These are phyloP conservation scores for Epicoccum nigrum DNA, from an alignment of 2,329 filamentous ascomycete species.

Conservation along the genomic window DNA sequence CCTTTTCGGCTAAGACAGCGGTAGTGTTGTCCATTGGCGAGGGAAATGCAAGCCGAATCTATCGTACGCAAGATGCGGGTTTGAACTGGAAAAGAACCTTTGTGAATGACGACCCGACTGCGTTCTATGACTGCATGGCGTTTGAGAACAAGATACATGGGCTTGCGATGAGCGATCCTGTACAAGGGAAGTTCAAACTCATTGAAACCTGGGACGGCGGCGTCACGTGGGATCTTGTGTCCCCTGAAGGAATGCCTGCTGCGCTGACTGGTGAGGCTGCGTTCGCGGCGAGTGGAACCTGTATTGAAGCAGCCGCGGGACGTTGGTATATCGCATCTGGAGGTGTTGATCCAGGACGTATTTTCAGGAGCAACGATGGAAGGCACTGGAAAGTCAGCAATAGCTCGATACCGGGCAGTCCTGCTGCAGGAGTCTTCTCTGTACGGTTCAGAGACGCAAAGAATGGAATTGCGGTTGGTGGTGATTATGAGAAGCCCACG, in stretches of 20 bases:
- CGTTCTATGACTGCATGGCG: slow-evolving; percentile 40
- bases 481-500: slow-evolving; percentile 32
- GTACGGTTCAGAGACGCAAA: slow-evolving; percentile 34
- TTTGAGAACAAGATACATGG: slow-evolving; percentile 34
- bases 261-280: slow-evolving; percentile 32
- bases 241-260: slow-evolving; percentile 20
- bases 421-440: slow-evolving; percentile 38
- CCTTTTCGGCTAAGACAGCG: slow-evolving; percentile 27
- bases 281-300: slow-evolving; percentile 38
- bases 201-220: slow-evolving; percentile 37
- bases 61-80: slow-evolving; percentile 30
- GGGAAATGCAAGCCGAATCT: slow-evolving; percentile 32
- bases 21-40: slow-evolving; percentile 35
- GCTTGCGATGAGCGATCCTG: slow-evolving; percentile 38
- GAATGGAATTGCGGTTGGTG: slow-evolving; percentile 36
- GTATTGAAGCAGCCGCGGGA: slow-evolving; percentile 34
- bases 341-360: slow-evolving; percentile 32
- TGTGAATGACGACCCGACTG: slow-evolving; percentile 29
- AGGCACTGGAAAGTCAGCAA: slow-evolving; percentile 30
- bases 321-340: slow-evolving; percentile 39
- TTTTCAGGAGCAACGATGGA: slow-evolving; percentile 26
- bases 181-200: slow-evolving; percentile 35
- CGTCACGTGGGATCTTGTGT: slow-evolving; percentile 27
- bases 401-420: slow-evolving; percentile 28
- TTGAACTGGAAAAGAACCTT: slow-evolving; percentile 31